Evolutionary conservation across 306 rosid genomes (phyloP), one percentile per base, ranked within the genome.

Genomic region (Datisca glomerata): DNA sequence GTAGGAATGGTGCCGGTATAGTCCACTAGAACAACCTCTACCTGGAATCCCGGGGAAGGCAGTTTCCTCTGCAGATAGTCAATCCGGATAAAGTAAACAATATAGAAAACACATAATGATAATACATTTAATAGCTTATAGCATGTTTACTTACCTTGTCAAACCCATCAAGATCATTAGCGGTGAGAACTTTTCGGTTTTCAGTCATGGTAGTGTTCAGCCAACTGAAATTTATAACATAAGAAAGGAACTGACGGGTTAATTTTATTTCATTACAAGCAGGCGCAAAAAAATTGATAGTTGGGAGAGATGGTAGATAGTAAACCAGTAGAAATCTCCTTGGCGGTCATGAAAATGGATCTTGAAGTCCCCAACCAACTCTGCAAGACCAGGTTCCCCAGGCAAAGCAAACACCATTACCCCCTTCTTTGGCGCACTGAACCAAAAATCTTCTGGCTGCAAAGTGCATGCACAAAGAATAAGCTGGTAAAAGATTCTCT

Each of bases 401-500:
- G 94, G 98, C 66, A 84, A 60, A 4, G 92, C 96, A 60, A 91
- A 91, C 58, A 91, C 98, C 94, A 91, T 84, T 41, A 84, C 81
- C 49, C 98, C 96, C 71, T 91, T 84, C 78, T 91, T 91, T 39
- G 98, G 94, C 4, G 98, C 96, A 68, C 77, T 64, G 58, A 84
- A 91, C 96, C 94, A 91, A 78, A 63, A 75, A 60, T 84, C 98
- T 59, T 91, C 96, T 13, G 96, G 78, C 98, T 91, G 79, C 65
- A 51, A 38, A 47, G 4, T 17, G 40, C 58, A 41, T 39, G 44
- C 47, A 20, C 48, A 7, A 6, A 38, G 7, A 53, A 8, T 28
- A 8, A 1, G 11, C 33, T 1, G 33, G 33, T n/a, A 28, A 0
- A 11, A 31, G 36, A 31, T 31, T 31, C 9, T 31, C 9, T 8